These are phyloP conservation scores for Aspergillus proliferans DNA, from an alignment of 2,329 filamentous ascomycete species.

Conservation along the genomic window DNA sequence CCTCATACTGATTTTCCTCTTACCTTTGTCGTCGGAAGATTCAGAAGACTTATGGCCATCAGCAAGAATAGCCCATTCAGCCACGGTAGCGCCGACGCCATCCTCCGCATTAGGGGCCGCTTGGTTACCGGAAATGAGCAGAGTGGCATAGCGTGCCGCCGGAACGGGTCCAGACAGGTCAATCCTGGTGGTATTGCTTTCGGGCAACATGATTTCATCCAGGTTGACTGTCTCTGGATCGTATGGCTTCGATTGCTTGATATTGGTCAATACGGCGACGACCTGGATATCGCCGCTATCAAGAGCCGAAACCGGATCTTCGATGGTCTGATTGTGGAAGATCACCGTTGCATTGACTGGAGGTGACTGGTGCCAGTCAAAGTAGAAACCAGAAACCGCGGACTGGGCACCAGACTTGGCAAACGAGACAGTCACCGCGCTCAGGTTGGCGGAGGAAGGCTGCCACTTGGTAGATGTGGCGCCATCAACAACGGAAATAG, in stretches of 20 bases:
- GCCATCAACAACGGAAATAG: constrained; percentile 60
- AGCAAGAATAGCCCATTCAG: constrained; percentile 43
- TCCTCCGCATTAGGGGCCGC: constrained; percentile 27
- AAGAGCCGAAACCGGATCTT: constrained; percentile 12
- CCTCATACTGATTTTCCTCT: constrained; percentile 11
- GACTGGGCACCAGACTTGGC: constrained; percentile 30
- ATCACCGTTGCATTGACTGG: constrained; percentile 49
- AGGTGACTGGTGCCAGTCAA: constrained; percentile 56
- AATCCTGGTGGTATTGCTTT: constrained; percentile 39
- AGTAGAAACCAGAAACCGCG: constrained; percentile 43
- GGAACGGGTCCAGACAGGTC: constrained; percentile 27
- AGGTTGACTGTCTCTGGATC: constrained; percentile 23
- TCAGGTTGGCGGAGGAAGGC: constrained; percentile 46
- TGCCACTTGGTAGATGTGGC: constrained; percentile 63
- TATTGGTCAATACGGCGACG: constrained; percentile 21
- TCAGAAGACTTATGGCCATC: constrained; percentile 2
- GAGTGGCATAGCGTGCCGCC: constrained; percentile 36
- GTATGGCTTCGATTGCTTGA: constrained; percentile 35
- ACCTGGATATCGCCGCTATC: constrained; percentile 12
- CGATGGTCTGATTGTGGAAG: constrained; percentile 46
- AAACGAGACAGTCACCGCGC: constrained; percentile 54
- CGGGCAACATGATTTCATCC: constrained; percentile 30
- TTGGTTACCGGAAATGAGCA: constrained; percentile 41
- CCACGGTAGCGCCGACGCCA: constrained; percentile 41
- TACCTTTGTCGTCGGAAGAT: background rate